phyloP scores from a whole-genome alignment of 257 asterid genomes.

The Scutellaria minor region DNA sequence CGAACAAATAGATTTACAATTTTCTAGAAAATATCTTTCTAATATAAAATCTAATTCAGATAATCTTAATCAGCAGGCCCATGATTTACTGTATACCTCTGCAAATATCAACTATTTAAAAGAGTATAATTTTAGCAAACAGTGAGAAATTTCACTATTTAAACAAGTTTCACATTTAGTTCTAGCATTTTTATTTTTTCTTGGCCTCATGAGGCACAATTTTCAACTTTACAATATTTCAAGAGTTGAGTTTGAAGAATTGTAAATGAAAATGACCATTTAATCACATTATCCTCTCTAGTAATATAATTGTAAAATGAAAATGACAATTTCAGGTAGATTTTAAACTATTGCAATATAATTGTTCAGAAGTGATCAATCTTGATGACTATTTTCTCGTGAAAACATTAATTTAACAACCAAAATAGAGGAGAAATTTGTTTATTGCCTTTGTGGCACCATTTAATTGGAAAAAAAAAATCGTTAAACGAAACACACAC shows the following conservation, averaged over 20 bases:
- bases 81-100: background rate
- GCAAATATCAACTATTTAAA: slow-evolving; percentile 8
- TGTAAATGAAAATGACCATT: background rate
- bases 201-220: background rate
- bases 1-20: too few relatives aligned
- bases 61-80: background rate
- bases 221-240: background rate
- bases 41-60: slow-evolving; percentile 10
- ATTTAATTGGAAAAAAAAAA: background rate
- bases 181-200: background rate
- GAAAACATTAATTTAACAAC: slow-evolving; percentile 3
- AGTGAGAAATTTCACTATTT: background rate
- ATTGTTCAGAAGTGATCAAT: background rate
- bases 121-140: slow-evolving; percentile 12
- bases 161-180: background rate
- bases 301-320: background rate
- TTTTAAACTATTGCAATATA: background rate
- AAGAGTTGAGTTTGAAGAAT: background rate
- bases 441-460: background rate
- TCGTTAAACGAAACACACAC: background rate
- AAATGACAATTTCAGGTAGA: too few relatives aligned
- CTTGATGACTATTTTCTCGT: slow-evolving; percentile 4
- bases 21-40: background rate
- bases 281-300: background rate
- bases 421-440: slow-evolving; percentile 1